Evolutionary conservation across 306 rosid species (phyloP).

Genomic region (Rubus idaeus): DNA sequence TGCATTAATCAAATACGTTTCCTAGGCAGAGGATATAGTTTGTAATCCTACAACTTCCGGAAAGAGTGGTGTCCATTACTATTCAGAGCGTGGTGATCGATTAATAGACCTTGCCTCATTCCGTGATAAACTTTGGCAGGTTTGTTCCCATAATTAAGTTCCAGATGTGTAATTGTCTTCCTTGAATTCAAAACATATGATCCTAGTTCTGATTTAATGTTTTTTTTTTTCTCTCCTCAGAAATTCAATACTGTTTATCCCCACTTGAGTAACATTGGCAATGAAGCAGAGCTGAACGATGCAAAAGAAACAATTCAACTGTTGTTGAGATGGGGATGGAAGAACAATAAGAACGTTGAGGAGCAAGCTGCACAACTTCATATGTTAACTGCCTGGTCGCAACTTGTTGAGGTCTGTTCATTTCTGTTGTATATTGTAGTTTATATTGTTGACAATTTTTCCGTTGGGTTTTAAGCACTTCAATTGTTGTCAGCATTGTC

Average conservation of each 20-base stretch:
- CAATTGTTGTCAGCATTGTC: slow-evolving; percentile 11
- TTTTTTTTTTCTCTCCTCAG: slow-evolving; percentile 42
- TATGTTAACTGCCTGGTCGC: slow-evolving; percentile 96
- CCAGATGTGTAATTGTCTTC: slow-evolving; percentile 14
- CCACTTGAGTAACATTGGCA: slow-evolving; percentile 60
- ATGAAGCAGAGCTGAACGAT: slow-evolving; percentile 71
- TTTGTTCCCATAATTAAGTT: slow-evolving; percentile 31
- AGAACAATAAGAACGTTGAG: slow-evolving; percentile 92
- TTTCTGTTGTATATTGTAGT: slow-evolving; percentile 11
- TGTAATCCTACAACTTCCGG: slow-evolving; percentile 72
- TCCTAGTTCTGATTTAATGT: slow-evolving; percentile 21
- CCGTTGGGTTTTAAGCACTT: background rate
- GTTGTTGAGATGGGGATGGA: slow-evolving; percentile 98
- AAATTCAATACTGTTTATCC: slow-evolving; percentile 66
- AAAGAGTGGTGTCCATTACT: slow-evolving; percentile 84
- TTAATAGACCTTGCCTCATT: slow-evolving; percentile 81
- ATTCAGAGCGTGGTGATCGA: slow-evolving; percentile 96
- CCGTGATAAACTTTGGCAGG: slow-evolving; percentile 97
- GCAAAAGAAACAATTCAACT: slow-evolving; percentile 77
- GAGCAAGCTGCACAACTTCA: slow-evolving; percentile 99
- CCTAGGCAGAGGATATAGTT: slow-evolving; percentile 76
- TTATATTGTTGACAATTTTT: background rate
- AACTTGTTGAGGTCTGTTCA: slow-evolving; percentile 78
- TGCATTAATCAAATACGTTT: slow-evolving; percentile 21
- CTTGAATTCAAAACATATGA: slow-evolving; percentile 16